Evolutionary conservation across 2,329 filamentous ascomycete species (phyloP), one percentile per base, ranked within the genome.

Genomic region (Botrytis galanthina): DNA sequence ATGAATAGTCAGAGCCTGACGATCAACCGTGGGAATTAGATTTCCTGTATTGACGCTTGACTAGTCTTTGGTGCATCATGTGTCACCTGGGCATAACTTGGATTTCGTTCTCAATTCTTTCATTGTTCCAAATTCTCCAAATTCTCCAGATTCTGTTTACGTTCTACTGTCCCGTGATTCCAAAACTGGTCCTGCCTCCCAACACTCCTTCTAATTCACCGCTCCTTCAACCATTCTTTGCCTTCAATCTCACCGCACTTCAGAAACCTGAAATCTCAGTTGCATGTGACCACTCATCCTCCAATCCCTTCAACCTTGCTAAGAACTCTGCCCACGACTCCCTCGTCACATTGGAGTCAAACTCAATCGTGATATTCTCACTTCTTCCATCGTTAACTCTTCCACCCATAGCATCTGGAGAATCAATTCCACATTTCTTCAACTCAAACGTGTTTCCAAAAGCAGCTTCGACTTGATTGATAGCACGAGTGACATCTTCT

Each of bases 331-430:
- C 67, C 78, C 77, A 79, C 6, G 70, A 74, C 48, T 73, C 70
- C 8, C 37, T 72, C 4, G 76, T 66, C 29, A 68, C 73, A 37
- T 79, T 72, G 3, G 73, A 75, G 32, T 78, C 75, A 46, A 74
- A 78, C 35, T 78, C 73, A n/a, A 79, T 78, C 0, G 78, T 79
- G 26, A 79, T 69, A 18, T 78, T 78, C 54, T 78, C 77, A 48
- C 72, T 74, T 39, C 75, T 73, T 5, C 77, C 77, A 66, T 79
- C 77, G 48, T 79, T 78, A 26, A 79, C 75, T 70, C 75, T 75
- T 1, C 74, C 77, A 32, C 77, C 77, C 75, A 78, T 78, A 1
- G 75, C 77, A 76, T 78, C 75, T 16, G 76, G 76, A 6, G 73
- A 70, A 54, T 77, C 75, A 14, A 75, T 74, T 20, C 77, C 78